phyloP scores from a whole-genome alignment of 345 rosid genomes.

The Citrus glauca region DNA sequence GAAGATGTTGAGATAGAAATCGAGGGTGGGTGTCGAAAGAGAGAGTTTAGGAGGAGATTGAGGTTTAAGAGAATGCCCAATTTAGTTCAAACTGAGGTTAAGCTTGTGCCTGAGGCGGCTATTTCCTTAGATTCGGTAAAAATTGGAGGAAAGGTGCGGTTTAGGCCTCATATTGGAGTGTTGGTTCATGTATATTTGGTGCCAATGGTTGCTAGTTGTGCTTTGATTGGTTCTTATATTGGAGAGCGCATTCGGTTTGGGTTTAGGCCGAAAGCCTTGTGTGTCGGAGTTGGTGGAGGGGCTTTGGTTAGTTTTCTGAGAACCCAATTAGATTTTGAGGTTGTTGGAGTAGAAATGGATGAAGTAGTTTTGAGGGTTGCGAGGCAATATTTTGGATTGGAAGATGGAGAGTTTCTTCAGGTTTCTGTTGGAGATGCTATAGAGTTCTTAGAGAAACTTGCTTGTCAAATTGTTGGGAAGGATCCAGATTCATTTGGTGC shows the following conservation, averaged over 20 bases:
- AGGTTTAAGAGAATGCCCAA: constrained; percentile 91
- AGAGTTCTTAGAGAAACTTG: constrained; percentile 41
- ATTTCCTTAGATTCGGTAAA: constrained; percentile 14
- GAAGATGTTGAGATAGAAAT: constrained; percentile 64
- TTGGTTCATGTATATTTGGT: constrained; percentile 74
- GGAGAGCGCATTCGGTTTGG: constrained; percentile 20
- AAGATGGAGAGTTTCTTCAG: constrained; percentile 31
- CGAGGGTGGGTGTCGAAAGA: constrained; percentile 6
- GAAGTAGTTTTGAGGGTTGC: constrained; percentile 61
- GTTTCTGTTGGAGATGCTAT: constrained; percentile 53
- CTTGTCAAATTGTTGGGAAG: constrained; percentile 7
- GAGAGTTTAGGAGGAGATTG: constrained; percentile 74
- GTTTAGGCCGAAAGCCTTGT: constrained; percentile 54
- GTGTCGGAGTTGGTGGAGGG: constrained; percentile 88
- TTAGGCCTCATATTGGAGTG: constrained; percentile 38
- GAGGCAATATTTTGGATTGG: constrained; percentile 58
- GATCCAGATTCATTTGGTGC: neutral
- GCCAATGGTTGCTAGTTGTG: constrained; percentile 75
- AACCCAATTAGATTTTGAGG: constrained; percentile 50
- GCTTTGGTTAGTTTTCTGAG: constrained; percentile 66
- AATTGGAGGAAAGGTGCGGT: constrained; percentile 28
- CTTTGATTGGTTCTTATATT: constrained; percentile 31
- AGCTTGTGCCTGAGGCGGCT: constrained; percentile 28
- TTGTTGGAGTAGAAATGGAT: constrained; percentile 71
- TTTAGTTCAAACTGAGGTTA: constrained; percentile 61